phyloP scores from a whole-genome alignment of 2,329 filamentous ascomycete species.

The Calonectria hawksworthii region DNA sequence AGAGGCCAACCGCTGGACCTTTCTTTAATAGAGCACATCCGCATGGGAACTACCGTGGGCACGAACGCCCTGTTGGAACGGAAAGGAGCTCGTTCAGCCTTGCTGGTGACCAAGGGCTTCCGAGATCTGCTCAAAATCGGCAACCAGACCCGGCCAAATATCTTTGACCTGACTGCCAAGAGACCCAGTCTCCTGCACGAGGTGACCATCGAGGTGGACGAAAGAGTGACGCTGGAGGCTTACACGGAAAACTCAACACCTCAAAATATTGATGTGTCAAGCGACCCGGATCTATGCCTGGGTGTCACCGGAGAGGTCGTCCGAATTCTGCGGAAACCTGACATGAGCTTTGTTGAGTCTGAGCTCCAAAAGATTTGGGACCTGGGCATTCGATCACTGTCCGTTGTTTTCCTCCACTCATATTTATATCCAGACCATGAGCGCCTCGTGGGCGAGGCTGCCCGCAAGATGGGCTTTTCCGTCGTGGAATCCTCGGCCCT shows the following conservation, averaged over 20 bases:
- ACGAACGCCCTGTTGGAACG: conserved; percentile 81
- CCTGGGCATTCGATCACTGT: conserved; percentile 65
- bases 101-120: conserved; percentile 77
- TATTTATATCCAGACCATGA: conserved; percentile 73
- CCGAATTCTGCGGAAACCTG: conserved; percentile 72
- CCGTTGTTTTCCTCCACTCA: conserved; percentile 78
- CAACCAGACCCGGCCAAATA: conserved; percentile 89
- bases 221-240: conserved; percentile 87
- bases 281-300: conserved; percentile 70
- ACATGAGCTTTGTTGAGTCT: conserved; percentile 63
- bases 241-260: conserved; percentile 73
- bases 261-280: conserved; percentile 13
- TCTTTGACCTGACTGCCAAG: conserved; percentile 91
- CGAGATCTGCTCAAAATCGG: conserved; percentile 87
- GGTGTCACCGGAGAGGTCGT: conserved; percentile 78
- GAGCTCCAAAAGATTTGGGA: conserved; percentile 73
- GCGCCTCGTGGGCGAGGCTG: conserved; percentile 50
- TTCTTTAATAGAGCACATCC: conserved; percentile 70
- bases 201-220: conserved; percentile 87
- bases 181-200: conserved; percentile 90
- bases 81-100: conserved; percentile 78
- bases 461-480: conserved; percentile 56
- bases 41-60: conserved; percentile 83
- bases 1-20: conserved; percentile 50
- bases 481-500: conserved; percentile 32